Evolutionary conservation across 257 asterid genomes (phyloP), one percentile per base, ranked within the genome.

Genomic region (Nicotiana obtusifolia): DNA sequence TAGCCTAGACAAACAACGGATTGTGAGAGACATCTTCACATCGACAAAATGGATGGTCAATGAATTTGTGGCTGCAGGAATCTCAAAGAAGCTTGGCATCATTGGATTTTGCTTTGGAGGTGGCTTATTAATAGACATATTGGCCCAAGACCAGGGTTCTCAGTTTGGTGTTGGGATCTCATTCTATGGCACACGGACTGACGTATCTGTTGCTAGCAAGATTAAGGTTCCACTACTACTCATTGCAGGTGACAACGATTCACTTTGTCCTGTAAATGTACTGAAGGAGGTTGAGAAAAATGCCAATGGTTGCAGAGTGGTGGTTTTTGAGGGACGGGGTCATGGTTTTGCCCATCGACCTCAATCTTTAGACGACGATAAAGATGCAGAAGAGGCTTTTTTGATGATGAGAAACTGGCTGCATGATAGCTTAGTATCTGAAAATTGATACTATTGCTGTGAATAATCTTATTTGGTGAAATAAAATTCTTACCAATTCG

Each of bases 71-170:
- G 89, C 88, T 33, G 86, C 87, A 17, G 98, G 97, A 73, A 88
- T 92, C 82, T 85, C 97, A 13, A 91, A 88, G 44, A 91, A 90
- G 85, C 89, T 94, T n/a, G 97, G 98, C 57, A 78, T 94, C 7
- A 81, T 92, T 0, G 98, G 97, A 31, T 92, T 94, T 81, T 91
- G 97, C 86, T 92, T 86, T 81, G 97, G 97, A 53, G 98, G 98
- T 0, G 94, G 95, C n/a, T 86, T 84, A 69, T 86, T 89, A 14
- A 56, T 92, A 20, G 97, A 94, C 64, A 88, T 92, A 81, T 88
- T 94, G 37, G 90, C 91, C 1, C 92, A 89, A 84, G 97, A 94
- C 71, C 52, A 89, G 64, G 92, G 81, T 26, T 81, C 80, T n/a
- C 84, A 54, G 68, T 94, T 92, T 80, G 94, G 92, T 3, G 65